Conservation (phyloP, 2,329 filamentous ascomycete species). For the Calycina herbarum region DNA sequence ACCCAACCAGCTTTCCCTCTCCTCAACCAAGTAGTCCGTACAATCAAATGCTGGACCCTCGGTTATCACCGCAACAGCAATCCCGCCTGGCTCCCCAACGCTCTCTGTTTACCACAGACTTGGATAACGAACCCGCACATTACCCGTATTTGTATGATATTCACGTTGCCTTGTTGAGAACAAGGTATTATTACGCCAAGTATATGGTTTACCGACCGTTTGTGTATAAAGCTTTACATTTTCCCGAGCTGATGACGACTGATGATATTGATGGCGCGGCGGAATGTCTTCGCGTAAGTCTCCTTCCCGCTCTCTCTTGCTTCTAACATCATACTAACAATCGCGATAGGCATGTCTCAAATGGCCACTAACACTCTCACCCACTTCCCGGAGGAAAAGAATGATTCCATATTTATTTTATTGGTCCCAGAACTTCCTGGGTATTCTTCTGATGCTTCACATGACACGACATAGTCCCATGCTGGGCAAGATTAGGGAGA, state of each 20-base stretch:
- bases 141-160: conserved; percentile 57
- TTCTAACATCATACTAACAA: conserved; percentile 5
- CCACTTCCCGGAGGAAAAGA: conserved; percentile 56
- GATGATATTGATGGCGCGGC: conserved; percentile 57
- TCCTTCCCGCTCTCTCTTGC: background rate
- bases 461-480: conserved; percentile 53
- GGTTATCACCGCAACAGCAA: conserved; percentile 26
- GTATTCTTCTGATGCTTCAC: conserved; percentile 57
- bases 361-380: conserved; percentile 61
- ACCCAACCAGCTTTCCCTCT: conserved; percentile 45
- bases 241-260: conserved; percentile 51
- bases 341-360: conserved; percentile 48
- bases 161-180: conserved; percentile 56
- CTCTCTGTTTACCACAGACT: conserved; percentile 47
- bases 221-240: conserved; percentile 59
- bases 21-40: conserved; percentile 32
- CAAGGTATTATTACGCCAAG: conserved; percentile 59
- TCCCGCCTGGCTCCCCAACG: conserved; percentile 20
- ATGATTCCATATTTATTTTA: conserved; percentile 60
- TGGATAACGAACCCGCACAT: conserved; percentile 44
- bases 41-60: conserved; percentile 29
- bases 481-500: conserved; percentile 49
- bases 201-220: conserved; percentile 59
- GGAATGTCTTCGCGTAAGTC: conserved; percentile 48
- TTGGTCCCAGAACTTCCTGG: conserved; percentile 62